Percentiles rank a stretch among this genome's conserved stretches.
phyloP scores from a whole-genome alignment of 345 rosid species.

The Psidium guajava region DNA sequence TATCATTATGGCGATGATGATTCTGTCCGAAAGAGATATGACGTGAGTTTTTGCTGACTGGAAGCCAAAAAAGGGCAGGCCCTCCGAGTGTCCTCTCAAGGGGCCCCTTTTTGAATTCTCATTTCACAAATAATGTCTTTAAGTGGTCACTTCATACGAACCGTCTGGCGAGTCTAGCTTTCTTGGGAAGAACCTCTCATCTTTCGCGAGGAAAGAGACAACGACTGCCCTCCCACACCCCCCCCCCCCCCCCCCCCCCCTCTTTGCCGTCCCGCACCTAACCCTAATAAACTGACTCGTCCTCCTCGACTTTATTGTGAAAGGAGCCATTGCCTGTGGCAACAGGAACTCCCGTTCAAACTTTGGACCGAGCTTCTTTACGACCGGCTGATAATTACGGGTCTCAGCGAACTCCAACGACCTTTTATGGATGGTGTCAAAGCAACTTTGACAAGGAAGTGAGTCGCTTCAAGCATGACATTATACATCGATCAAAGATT shows the following conservation, averaged over 20 bases:
- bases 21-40: neutral
- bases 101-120: neutral
- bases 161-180: neutral
- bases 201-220: neutral
- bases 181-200: neutral
- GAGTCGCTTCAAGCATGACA: neutral
- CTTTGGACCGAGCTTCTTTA: neutral
- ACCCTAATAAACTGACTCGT: neutral
- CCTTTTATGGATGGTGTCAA: neutral
- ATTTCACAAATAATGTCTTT: neutral
- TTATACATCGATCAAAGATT: neutral
- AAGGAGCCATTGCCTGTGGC: neutral
- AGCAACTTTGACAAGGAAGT: neutral
- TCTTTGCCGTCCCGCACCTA: neutral
- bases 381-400: neutral
- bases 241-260: neutral
- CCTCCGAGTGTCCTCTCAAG: neutral
- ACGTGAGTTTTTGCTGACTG: neutral
- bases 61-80: neutral
- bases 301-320: neutral
- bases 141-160: neutral
- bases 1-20: neutral
- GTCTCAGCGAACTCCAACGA: neutral
- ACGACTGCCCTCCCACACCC: neutral
- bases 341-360: neutral